Base-by-base conservation (phyloP, 2,329 filamentous ascomycete species). In the Ceratocystis cubensis region DNA sequence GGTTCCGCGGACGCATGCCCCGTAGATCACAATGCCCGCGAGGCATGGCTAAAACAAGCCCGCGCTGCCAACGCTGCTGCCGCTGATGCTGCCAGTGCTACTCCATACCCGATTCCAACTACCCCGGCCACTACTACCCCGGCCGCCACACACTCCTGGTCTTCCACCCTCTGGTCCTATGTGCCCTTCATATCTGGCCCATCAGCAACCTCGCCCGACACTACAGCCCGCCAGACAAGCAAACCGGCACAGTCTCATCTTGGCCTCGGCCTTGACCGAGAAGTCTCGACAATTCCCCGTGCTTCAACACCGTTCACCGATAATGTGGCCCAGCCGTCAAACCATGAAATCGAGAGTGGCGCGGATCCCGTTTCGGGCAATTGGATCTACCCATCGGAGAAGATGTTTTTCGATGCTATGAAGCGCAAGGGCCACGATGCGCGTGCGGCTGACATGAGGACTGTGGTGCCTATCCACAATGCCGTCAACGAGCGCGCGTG, bases 361-460 rank as follows among this genome's bases (percentile, higher is more conserved):
- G 81, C 85, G 25, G 86, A 90, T 72, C 78, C 81, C 63, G 74
- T 78, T 46, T 84, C 84, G 0, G 93, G 93, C 0, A 96, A 96
- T 75, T 99, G 94, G 94, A 87, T 99, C 69, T 99, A 99, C 76
- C 94, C 94, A 0, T 94, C 89, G 0, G 93, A 97, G 75, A 88
- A 89, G 73, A 96, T 96, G 86, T 99, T 99, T 80, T 97, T 97
- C 78, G 89, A 96, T 61, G 94, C 94, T 57, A 93, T 99, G 85
- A 85, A 88, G 79, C 87, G 93, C 74, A 99, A 99, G 76, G 88
- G 87, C 56, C 87, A 91, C 78, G 84, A 86, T 69, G 86, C 83
- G 37, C 78, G 81, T 15, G 84, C 83, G 0, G 79, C 81, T 5
- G 91, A 96, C 76, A 96, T 96, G 87, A 87, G 84, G 72, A 89